Evolutionary conservation across 2,329 filamentous ascomycete genomes (phyloP).

Genomic region (Grosmannia huntii): DNA sequence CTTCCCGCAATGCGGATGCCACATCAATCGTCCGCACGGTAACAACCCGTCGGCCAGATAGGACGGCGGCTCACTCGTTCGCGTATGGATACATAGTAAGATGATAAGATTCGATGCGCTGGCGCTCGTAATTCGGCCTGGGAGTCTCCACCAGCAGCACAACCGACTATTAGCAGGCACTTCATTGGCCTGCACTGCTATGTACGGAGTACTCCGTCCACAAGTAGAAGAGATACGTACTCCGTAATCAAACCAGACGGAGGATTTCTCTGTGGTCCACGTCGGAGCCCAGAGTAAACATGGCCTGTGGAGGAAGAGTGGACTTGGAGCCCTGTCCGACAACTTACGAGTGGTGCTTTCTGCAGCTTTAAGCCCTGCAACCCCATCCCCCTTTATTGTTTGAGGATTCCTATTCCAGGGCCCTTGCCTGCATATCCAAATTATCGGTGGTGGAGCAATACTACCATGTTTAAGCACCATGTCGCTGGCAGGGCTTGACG

Average conservation of each 20-base stretch:
- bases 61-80: neutral
- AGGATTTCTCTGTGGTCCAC: neutral
- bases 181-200: too few relatives aligned
- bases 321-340: neutral
- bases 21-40: neutral
- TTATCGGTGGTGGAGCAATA: neutral
- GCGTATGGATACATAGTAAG: neutral
- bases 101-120: neutral
- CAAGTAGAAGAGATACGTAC: too few relatives aligned
- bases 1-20: neutral
- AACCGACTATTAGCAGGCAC: neutral
- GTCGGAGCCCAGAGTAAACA: neutral
- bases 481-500: neutral
- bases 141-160: neutral
- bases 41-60: neutral
- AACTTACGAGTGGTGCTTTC: neutral
- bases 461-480: too few relatives aligned
- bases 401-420: neutral
- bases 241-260: neutral
- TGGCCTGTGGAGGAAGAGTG: neutral
- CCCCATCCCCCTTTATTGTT: conserved; percentile 2
- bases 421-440: conserved; percentile 1
- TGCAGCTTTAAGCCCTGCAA: neutral
- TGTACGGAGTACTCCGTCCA: too few relatives aligned
- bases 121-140: neutral